Conservation (phyloP, 768 basidiomycete species). For the Leccinum incarnatum region DNA sequence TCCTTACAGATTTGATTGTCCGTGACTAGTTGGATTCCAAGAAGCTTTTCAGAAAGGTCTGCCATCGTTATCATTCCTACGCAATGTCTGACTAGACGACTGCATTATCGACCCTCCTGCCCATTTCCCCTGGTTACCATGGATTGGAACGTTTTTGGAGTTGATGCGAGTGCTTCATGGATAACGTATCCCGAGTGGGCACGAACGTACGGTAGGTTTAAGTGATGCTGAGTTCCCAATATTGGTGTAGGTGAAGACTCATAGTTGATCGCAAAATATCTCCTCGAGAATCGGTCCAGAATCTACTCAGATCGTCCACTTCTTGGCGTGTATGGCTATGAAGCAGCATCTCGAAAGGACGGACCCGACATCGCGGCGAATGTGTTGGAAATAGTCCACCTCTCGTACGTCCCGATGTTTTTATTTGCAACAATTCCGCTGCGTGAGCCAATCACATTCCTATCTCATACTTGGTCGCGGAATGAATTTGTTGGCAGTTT, state of each 20-base stretch:
- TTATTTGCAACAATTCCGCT: not conserved
- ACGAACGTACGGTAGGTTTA: conserved; percentile 5
- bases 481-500: not conserved
- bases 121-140: not conserved
- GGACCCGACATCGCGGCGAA: not conserved
- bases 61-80: not conserved
- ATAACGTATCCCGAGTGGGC: not conserved
- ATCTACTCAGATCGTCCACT: not conserved
- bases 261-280: not conserved
- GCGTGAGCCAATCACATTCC: not conserved
- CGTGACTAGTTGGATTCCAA: not conserved
- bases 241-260: conserved; percentile 2
- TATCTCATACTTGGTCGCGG: too few relatives aligned
- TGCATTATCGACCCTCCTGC: not conserved
- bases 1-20: too few relatives aligned
- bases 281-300: not conserved
- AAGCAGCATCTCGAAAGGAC: not conserved
- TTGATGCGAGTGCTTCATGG: not conserved
- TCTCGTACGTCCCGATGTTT: not conserved
- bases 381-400: not conserved
- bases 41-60: not conserved
- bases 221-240: not conserved
- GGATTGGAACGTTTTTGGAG: not conserved
- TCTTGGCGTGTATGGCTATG: not conserved
- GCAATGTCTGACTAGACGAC: not conserved